phyloP scores from a whole-genome alignment of 1,139 yeast genomes.

The Blastobotrys indianensis region DNA sequence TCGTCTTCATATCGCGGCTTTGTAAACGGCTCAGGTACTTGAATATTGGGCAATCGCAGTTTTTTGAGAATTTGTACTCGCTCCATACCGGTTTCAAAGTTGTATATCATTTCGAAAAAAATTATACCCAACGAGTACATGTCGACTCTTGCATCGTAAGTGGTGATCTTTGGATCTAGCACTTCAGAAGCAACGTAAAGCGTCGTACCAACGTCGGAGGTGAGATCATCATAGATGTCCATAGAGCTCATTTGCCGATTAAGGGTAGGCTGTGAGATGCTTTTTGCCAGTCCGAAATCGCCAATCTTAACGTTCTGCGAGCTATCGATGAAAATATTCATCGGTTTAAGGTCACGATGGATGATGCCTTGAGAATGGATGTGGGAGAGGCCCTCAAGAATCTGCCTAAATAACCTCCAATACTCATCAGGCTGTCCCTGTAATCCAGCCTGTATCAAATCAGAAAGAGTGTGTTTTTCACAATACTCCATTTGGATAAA shows the following conservation, averaged over 20 bases:
- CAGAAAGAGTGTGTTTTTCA: slow-evolving; percentile 83
- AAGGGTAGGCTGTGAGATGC: slow-evolving; percentile 35
- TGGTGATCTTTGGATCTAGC: slow-evolving; percentile 34
- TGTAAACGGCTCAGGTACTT: slow-evolving; percentile 63
- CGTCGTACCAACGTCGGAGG: slow-evolving; percentile 90
- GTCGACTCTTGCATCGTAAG: slow-evolving; percentile 87
- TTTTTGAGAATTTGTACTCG: slow-evolving; percentile 64
- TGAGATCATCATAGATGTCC: slow-evolving; percentile 59
- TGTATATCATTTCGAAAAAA: slow-evolving; percentile 89
- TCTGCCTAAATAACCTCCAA: slow-evolving; percentile 84
- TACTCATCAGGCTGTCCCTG: slow-evolving; percentile 69
- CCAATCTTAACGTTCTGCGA: slow-evolving; percentile 88
- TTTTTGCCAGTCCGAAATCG: slow-evolving; percentile 91
- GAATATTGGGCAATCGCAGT: slow-evolving; percentile 50
- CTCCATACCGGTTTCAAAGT: slow-evolving; percentile 86
- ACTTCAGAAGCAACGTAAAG: slow-evolving; percentile 91
- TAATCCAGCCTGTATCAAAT: slow-evolving; percentile 76
- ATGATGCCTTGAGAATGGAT: slow-evolving; percentile 92
- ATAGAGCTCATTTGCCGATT: slow-evolving; percentile 9
- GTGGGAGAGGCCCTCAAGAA: slow-evolving; percentile 83
- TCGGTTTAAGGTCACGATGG: slow-evolving; percentile 92
- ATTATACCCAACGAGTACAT: slow-evolving; percentile 93
- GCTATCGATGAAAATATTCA: slow-evolving; percentile 90
- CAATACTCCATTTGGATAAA: slow-evolving; percentile 98
- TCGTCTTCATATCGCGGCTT: slow-evolving; percentile 47